These are phyloP conservation scores for Sporothrix brunneoviolacea DNA, from an alignment of 2,329 filamentous ascomycete species.

Conservation along the genomic window DNA sequence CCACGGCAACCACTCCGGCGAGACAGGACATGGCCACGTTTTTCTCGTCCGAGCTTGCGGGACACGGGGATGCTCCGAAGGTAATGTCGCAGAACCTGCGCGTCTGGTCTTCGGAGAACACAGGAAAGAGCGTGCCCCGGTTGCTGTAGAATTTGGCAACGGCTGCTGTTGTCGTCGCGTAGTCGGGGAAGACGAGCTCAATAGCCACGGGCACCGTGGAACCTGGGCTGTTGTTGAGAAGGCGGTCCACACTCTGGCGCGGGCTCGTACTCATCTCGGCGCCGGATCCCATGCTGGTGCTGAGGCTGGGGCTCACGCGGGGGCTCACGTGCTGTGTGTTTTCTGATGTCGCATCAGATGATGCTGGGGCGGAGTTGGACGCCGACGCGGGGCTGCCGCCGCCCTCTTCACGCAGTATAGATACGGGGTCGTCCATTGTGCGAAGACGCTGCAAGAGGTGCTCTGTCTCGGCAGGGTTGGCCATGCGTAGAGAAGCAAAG, in stretches of 20 bases:
- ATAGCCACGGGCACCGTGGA: background rate
- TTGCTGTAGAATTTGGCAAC: constrained; percentile 24
- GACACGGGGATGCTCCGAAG: constrained; percentile 9
- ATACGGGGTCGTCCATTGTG: constrained; percentile 15
- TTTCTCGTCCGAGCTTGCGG: constrained; percentile 1
- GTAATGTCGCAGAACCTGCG: constrained; percentile 16
- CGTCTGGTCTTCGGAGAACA: constrained; percentile 24
- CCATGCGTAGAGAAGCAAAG: constrained; percentile 21
- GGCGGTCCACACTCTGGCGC: background rate
- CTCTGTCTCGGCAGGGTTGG: constrained; percentile 21
- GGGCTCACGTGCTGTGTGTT: constrained; percentile 1
- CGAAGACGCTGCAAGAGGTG: constrained; percentile 22
- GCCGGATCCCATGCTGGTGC: background rate
- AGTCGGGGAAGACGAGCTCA: constrained; percentile 19
- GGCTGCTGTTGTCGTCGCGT: constrained; percentile 17
- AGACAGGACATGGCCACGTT: constrained; percentile 23
- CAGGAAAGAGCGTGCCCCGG: constrained; percentile 24
- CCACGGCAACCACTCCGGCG: constrained; percentile 23
- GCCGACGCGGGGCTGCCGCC: background rate
- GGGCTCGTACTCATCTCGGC: constrained; percentile 1
- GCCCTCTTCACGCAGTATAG: constrained; percentile 8
- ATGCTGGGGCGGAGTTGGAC: background rate
- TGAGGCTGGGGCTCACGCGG: background rate
- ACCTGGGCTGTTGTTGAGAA: background rate
- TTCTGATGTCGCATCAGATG: background rate